Evolutionary conservation across 2,329 filamentous ascomycete species (phyloP), one percentile per base, ranked within the genome.

Genomic region (Fusarium nygamai): DNA sequence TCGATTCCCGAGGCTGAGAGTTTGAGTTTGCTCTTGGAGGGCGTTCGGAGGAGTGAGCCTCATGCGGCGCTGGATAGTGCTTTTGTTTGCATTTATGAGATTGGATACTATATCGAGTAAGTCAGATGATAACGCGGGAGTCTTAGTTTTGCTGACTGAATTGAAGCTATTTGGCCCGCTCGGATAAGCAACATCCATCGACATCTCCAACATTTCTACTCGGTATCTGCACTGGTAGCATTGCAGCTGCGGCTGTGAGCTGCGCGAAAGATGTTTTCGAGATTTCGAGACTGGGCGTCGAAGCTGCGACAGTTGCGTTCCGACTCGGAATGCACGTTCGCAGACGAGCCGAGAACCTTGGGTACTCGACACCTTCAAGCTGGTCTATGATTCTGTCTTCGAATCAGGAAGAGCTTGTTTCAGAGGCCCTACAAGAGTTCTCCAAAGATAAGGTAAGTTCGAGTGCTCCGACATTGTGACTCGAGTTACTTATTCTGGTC

Each of bases 391-490:
- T 61, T 3, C 1, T 61, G 19, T 41, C 59, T 8, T 43, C 59
- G 5, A 43, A 38, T n/a, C 47, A 61, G 14, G 50, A 61, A 3
- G 38, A 56, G 19, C 48, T 24, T n/a, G 14, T 57, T 13, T 36
- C 38, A 19, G 24, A 61, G 7, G n/a, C 9, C 1, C 3, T 61
- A 13, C 8, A 24, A n/a, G 7, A 17, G 6, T 39, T 61, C 6
- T 56, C 48, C 4, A 29, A 27, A 2, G 22, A 7, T 0, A 61
- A 31, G 5, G 59, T 56, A 6, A 20, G 59, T n/a, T 33, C 0
- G 1, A 7, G 2, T 20, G 6, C 2, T 7, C 1, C 2, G 3
- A 1, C 0, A 1, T 14, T 47, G 1, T 2, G 0, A 27, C n/a
- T 6, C 1, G 38, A 33, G 16, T 9, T 0, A 24, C 41, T 59